Evolutionary conservation across 352 stramenopile species (phyloP).

Genomic region (Pythium sukuiense): DNA sequence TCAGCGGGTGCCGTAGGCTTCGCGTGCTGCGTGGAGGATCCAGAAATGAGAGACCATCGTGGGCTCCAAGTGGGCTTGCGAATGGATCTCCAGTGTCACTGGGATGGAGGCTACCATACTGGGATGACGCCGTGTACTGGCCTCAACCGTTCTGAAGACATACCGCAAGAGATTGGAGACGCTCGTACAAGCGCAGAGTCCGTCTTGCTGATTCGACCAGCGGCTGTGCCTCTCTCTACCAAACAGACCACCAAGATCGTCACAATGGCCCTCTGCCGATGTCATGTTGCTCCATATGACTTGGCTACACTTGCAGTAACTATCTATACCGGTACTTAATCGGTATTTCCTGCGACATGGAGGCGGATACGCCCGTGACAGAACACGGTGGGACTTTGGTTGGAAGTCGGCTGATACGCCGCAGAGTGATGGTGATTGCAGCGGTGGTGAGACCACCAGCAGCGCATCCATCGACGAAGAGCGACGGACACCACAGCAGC

Average conservation of each 20-base stretch:
- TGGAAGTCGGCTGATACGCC: slow-evolving; percentile 27
- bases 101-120: not conserved
- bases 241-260: not conserved
- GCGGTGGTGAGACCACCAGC: slow-evolving; percentile 17
- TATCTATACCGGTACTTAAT: slow-evolving; percentile 10
- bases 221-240: not conserved
- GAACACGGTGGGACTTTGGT: slow-evolving; percentile 28
- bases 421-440: slow-evolving; percentile 24
- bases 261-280: not conserved
- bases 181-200: no score
- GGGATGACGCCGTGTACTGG: not conserved
- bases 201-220: not conserved
- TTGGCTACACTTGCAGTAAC: not conserved
- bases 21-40: not conserved
- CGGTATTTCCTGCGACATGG: slow-evolving; percentile 17
- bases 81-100: not conserved
- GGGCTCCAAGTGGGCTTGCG: not conserved
- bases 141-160: no score
- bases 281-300: not conserved
- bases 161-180: no score
- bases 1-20: not conserved
- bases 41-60: not conserved
- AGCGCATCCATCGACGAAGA: not conserved
- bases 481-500: not conserved
- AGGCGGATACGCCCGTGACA: slow-evolving; percentile 13